Evolutionary conservation across 768 basidiomycete genomes (phyloP), one percentile per base, ranked within the genome.

Genomic region (Auriscalpium orientale): DNA sequence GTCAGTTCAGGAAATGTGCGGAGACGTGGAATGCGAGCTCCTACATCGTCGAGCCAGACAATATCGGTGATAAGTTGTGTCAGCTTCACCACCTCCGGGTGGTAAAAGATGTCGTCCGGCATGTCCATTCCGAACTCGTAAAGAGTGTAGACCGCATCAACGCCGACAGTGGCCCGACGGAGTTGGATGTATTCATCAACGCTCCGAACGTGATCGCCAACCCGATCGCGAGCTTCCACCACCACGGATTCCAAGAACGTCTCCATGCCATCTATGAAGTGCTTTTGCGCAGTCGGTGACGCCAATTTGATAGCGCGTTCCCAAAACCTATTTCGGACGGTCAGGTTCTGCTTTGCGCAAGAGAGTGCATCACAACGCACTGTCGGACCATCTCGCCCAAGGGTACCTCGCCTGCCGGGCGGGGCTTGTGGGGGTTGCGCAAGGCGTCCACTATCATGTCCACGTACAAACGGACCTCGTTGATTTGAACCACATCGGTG

Each of bases 71-170:
- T 74, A 40, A 73, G 66, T 49, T 79, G 70, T 20, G 74, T 71
- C 54, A 85, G 71, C 8, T 73, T 68, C 54, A 66, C 64, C 43
- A 85, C 71, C 46, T 71, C 62, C 1, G 79, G 78, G 66, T 84
- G 76, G n/a, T 74, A 70, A 57, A 78, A 70, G 57, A 83, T 77
- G 52, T 79, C 72, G 21, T 82, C 76, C 0, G 81, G 80, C 21
- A 85, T 64, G 60, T 82, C 75, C 38, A 84, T 73, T 22, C 68
- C 78, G 54, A 81, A 89, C 60, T 85, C 81, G 55, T 78, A 77
- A 4, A 81, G 68, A 15, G 74, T 74, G 56, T 79, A 77, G 51
- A 77, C 72, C 0, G 79, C 76, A 55, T 77, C 77, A 61, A 74
- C 77, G 9, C 76, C 82, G 53, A 75, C 78, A 11, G 80, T 82